Conservation (phyloP, 23 red algal genomes). For the Agarophyton chilense region DNA sequence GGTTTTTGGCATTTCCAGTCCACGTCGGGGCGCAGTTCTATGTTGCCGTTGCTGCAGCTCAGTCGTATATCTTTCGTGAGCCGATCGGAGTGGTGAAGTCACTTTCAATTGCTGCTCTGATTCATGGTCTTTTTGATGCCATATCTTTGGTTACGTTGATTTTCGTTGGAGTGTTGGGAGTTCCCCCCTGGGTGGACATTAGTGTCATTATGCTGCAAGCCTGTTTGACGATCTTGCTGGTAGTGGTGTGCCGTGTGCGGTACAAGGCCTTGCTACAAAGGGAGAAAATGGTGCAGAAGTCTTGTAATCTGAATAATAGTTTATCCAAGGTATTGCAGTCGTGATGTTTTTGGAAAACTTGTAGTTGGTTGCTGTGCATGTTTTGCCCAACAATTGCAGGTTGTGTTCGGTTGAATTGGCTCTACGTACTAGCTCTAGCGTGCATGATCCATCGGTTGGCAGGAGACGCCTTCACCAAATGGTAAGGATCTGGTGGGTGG, state of each 20-base stretch:
- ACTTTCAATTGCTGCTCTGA: slow-evolving; percentile 18
- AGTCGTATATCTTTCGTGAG: slow-evolving; percentile 34
- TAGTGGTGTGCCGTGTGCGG: slow-evolving; percentile 20
- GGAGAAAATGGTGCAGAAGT: neutral
- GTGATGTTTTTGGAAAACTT: no score
- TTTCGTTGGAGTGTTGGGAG: neutral
- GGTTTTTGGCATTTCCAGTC: slow-evolving; percentile 50
- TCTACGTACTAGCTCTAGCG: no score
- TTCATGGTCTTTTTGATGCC: slow-evolving; percentile 66
- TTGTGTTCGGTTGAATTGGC: no score
- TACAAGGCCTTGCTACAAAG: slow-evolving; percentile 43
- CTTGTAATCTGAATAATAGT: neutral
- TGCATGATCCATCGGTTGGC: no score
- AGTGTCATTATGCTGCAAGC: slow-evolving; percentile 14
- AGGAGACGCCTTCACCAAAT: no score
- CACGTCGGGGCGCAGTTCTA: slow-evolving; percentile 67
- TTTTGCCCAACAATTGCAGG: no score
- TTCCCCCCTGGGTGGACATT: neutral
- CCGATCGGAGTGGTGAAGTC: neutral
- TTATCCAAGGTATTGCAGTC: no score
- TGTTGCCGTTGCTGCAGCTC: slow-evolving; percentile 42
- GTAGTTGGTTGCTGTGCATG: no score
- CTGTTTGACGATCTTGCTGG: neutral
- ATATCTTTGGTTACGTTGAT: slow-evolving; percentile 9
- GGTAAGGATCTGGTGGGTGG: no score